Evolutionary conservation across 2,329 filamentous ascomycete species (phyloP).

Genomic region (Calonectria hawksworthii): DNA sequence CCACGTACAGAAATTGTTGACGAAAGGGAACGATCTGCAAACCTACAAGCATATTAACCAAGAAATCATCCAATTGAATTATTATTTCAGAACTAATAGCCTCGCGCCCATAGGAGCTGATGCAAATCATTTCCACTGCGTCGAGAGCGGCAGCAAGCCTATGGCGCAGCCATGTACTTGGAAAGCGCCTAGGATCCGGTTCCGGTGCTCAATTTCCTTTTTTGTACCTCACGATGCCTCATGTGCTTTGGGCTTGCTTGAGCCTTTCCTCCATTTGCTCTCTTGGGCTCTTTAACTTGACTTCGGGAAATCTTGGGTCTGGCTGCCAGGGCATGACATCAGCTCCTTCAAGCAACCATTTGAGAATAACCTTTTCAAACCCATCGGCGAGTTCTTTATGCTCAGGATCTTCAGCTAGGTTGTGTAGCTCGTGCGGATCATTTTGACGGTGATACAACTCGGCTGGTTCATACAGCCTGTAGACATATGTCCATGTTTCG

Average conservation of each 20-base stretch:
- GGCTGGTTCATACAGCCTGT: slow-evolving; percentile 59
- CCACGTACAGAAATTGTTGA: background rate
- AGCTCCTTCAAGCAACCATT: slow-evolving; percentile 53
- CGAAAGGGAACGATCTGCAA: background rate
- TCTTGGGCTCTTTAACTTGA: slow-evolving; percentile 49
- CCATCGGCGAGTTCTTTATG: slow-evolving; percentile 39
- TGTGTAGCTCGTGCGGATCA: slow-evolving; percentile 56
- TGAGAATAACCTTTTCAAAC: slow-evolving; percentile 51
- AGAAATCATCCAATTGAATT: background rate
- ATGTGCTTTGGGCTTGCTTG: slow-evolving; percentile 9
- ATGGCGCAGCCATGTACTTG: background rate
- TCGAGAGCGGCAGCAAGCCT: background rate
- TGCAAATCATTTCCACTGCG: background rate
- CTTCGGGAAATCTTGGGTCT: slow-evolving; percentile 53
- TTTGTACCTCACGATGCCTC: background rate
- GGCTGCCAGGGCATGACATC: slow-evolving; percentile 54
- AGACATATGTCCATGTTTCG: slow-evolving; percentile 58
- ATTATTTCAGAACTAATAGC: background rate
- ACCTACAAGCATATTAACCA: background rate
- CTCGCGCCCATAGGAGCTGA: background rate
- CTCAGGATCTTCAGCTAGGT: slow-evolving; percentile 50
- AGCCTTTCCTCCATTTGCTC: slow-evolving; percentile 47
- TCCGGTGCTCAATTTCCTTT: background rate
- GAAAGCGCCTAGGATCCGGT: background rate
- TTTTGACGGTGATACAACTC: slow-evolving; percentile 58